Evolutionary conservation across 176 grass and related monocot genomes (phyloP).

Genomic region (Musa schizocarpa): DNA sequence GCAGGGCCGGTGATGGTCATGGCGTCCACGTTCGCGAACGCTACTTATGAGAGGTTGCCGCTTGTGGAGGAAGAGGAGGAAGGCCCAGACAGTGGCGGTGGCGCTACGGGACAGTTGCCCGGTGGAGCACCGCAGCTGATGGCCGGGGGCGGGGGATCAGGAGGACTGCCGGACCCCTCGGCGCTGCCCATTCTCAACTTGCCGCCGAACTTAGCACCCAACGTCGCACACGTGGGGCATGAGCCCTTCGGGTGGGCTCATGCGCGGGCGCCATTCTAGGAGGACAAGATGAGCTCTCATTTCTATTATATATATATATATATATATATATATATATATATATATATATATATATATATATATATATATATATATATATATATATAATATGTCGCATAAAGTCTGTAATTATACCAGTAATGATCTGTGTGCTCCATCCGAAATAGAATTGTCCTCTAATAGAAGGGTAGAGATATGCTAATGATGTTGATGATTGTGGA

Average conservation of each 20-base stretch:
- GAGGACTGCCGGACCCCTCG: slow-evolving; percentile 46
- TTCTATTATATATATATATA: background rate
- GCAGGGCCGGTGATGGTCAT: slow-evolving; percentile 79
- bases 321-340: too few species aligned
- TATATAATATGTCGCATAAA: too few species aligned
- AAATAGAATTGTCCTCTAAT: too few species aligned
- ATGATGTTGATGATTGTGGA: too few species aligned
- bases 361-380: background rate
- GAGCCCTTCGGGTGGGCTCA: slow-evolving; percentile 54
- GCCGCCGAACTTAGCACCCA: slow-evolving; percentile 29
- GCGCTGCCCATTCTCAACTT: slow-evolving; percentile 55
- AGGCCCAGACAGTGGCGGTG: background rate
- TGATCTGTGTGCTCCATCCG: too few species aligned
- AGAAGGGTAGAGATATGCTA: too few species aligned
- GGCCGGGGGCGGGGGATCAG: slow-evolving; percentile 14
- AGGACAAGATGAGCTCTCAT: background rate
- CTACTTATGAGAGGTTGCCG: slow-evolving; percentile 77
- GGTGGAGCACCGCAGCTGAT: slow-evolving; percentile 15
- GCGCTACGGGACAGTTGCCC: background rate
- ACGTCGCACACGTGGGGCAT: slow-evolving; percentile 34
- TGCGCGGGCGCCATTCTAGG: slow-evolving; percentile 36
- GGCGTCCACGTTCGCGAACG: slow-evolving; percentile 74
- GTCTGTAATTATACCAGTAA: too few species aligned
- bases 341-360: background rate
- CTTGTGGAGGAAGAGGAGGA: slow-evolving; percentile 49